Evolutionary conservation across 768 basidiomycete species (phyloP).

Genomic region (Tephrocybe sp.): DNA sequence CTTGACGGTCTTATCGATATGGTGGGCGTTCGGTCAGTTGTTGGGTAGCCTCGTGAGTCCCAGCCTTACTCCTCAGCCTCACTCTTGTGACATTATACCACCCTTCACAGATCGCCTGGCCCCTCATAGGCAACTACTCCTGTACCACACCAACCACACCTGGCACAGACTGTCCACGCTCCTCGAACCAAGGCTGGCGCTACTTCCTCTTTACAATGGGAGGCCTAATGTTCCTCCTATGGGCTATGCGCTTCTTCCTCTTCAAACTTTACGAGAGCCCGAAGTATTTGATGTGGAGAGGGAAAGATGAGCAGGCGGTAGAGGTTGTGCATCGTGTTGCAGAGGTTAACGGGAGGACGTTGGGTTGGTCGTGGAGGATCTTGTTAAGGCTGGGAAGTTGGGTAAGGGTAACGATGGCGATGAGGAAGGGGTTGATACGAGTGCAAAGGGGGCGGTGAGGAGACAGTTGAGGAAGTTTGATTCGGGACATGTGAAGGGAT

Average conservation of each 20-base stretch:
- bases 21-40: slow-evolving; percentile 80
- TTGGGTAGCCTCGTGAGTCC: slow-evolving; percentile 41
- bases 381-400: slow-evolving; percentile 28
- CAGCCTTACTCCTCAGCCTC: no score
- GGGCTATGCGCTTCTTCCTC: slow-evolving; percentile 58
- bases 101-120: slow-evolving; percentile 61
- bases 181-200: slow-evolving; percentile 70
- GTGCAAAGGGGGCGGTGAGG: slow-evolving; percentile 26
- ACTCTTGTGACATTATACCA: no score
- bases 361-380: slow-evolving; percentile 48
- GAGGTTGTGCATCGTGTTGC: slow-evolving; percentile 62
- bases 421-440: slow-evolving; percentile 7
- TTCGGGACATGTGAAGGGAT: slow-evolving; percentile 45
- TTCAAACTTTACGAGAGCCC: slow-evolving; percentile 72
- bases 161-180: slow-evolving; percentile 35
- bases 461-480: slow-evolving; percentile 35
- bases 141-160: slow-evolving; percentile 33
- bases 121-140: slow-evolving; percentile 66
- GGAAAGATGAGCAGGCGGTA: slow-evolving; percentile 59
- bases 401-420: not conserved
- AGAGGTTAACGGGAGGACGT: slow-evolving; percentile 52
- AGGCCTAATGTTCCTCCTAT: slow-evolving; percentile 63
- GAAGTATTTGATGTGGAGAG: slow-evolving; percentile 69
- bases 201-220: slow-evolving; percentile 76
- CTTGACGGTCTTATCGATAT: slow-evolving; percentile 70